These are phyloP conservation scores for Trypanosoma theileri DNA, from an alignment of 208 protist species.

Conservation along the genomic window DNA sequence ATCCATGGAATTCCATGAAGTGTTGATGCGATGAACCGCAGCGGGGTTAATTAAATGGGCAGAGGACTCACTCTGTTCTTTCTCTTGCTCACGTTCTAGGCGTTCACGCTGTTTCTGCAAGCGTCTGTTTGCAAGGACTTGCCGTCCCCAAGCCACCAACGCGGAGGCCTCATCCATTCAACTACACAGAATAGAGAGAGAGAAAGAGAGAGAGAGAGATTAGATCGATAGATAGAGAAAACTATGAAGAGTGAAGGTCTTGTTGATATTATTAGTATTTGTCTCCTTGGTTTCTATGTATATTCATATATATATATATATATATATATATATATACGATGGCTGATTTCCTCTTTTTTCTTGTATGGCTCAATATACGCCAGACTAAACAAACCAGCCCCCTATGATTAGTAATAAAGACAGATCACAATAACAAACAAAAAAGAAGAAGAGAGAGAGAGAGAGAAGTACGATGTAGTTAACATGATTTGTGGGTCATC, in stretches of 20 bases:
- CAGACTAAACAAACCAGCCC: no score
- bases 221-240: background rate
- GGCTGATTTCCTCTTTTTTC: no score
- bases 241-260: no score
- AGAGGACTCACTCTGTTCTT: background rate
- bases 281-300: background rate
- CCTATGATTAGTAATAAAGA: background rate
- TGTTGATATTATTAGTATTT: no score
- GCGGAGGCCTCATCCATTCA: constrained; percentile 25
- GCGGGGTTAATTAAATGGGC: background rate
- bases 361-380: no score
- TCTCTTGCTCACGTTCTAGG: background rate
- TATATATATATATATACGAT: background rate
- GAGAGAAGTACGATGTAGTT: no score
- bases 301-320: background rate
- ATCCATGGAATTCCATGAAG: background rate
- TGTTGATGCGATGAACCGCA: background rate
- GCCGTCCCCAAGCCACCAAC: constrained; percentile 20
- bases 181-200: background rate
- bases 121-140: constrained; percentile 24
- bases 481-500: no score
- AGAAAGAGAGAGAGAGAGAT: no score
- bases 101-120: constrained; percentile 10
- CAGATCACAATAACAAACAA: background rate
- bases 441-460: background rate